These are phyloP conservation scores for Decorospora gaudefroyi DNA, from an alignment of 2,329 filamentous ascomycete species.

Conservation along the genomic window DNA sequence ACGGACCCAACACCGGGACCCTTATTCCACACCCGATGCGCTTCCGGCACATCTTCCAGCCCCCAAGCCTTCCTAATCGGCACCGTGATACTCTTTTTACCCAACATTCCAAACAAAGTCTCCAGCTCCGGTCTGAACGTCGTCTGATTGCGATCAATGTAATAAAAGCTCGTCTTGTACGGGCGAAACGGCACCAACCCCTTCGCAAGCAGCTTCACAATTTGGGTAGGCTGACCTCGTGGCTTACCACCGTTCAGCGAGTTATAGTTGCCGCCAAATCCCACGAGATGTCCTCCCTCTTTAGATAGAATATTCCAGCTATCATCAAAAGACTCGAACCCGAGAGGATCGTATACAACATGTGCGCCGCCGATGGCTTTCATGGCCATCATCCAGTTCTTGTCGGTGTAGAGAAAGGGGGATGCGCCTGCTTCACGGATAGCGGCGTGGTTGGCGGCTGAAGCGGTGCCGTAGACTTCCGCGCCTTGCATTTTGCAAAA, in stretches of 20 bases:
- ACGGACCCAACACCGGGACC: constrained; percentile 34
- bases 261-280: constrained; percentile 34
- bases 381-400: constrained; percentile 56
- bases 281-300: constrained; percentile 45
- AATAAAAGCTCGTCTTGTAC: constrained; percentile 35
- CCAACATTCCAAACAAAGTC: constrained; percentile 23
- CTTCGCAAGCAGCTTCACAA: constrained; percentile 34
- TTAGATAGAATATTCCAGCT: constrained; percentile 52
- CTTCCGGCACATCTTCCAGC: constrained; percentile 36
- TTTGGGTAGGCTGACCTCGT: constrained; percentile 18
- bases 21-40: constrained; percentile 34
- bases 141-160: constrained; percentile 30
- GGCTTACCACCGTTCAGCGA: constrained; percentile 28
- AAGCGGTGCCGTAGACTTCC: constrained; percentile 57
- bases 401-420: constrained; percentile 56
- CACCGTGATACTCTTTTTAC: constrained; percentile 28
- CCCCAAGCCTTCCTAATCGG: constrained; percentile 35
- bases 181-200: constrained; percentile 32
- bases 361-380: constrained; percentile 54
- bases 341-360: constrained; percentile 56
- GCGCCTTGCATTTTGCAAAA: constrained; percentile 54
- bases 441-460: constrained; percentile 52
- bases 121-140: constrained; percentile 35
- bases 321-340: constrained; percentile 58
- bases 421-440: constrained; percentile 49